Base-by-base conservation (phyloP, 73 alveolate species). In the Paramecium biaurelia region DNA sequence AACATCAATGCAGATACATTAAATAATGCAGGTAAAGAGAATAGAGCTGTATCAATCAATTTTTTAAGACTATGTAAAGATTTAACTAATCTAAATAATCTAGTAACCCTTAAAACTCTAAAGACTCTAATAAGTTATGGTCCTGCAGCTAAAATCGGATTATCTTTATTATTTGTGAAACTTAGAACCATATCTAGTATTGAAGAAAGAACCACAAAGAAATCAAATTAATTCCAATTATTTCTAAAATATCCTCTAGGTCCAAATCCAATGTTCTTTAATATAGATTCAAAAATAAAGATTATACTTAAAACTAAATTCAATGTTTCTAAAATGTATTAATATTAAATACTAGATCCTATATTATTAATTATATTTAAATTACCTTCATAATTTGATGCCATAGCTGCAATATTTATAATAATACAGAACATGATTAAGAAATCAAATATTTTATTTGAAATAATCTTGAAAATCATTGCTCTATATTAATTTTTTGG, bases 221-320 rank as follows among this genome's bases (percentile, higher is more conserved):
- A 97, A 85, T 98, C 99, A 90, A 98, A 98, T 87, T 70, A 85
- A 92, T 98, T 98, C 99, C 99, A 98, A 26, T 92, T 92, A 68
- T 95, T 96, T 85, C 95, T 92, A 86, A 98, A 98, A 92, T 97
- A 98, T 43, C 96, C 94, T 4, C 14, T 26, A 1, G 74, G 42
- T 2, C 98, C 98, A 92, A 96, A 97, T n/a, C 99, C 99, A 6
- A 74, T 47, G 47, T 96, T 89, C 92, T 98, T 98, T 70, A 98
- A 56, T 23, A 96, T 7, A 28, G 97, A 93, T 92, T 98, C 99
- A 11, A 93, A 63, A 4, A 93, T 96, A 85, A 98, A 98, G 42
- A 97, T 76, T 10, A 93, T 93, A 4, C 99, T 96, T 45, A 97
- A 96, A 12, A 95, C 86, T 85, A 93, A 94, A 92, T 98, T 98